Conservation (phyloP, 2,329 filamentous ascomycete genomes). For the Alternaria brassicae region DNA sequence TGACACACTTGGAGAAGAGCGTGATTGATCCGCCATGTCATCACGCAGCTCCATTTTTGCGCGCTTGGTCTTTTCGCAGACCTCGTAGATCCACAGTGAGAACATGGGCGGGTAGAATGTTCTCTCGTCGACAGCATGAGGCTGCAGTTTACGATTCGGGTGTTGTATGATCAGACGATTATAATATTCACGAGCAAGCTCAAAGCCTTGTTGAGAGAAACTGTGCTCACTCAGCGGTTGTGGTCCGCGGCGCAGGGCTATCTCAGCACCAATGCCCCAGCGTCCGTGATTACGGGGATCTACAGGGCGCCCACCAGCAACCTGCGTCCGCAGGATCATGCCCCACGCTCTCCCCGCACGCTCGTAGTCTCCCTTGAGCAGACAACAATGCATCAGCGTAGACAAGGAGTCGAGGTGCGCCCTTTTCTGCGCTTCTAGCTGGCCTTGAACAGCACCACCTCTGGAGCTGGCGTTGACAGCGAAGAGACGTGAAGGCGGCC, state of each 20-base stretch:
- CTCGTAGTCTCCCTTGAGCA: constrained; percentile 72
- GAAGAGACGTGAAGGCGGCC: constrained; percentile 53
- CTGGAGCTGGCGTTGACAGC: constrained; percentile 30
- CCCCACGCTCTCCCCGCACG: constrained; percentile 79
- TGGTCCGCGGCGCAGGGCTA: constrained; percentile 68
- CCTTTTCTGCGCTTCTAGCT: constrained; percentile 49
- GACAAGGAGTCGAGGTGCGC: constrained; percentile 72
- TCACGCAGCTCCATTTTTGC: constrained; percentile 33
- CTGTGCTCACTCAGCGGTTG: constrained; percentile 1
- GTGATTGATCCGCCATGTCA: constrained; percentile 4
- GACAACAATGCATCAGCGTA: constrained; percentile 73
- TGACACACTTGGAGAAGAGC: constrained; percentile 22
- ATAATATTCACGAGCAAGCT: constrained; percentile 72
- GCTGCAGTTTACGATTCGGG: constrained; percentile 67
- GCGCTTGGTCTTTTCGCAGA: constrained; percentile 66
- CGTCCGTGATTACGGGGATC: constrained; percentile 73
- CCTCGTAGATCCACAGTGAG: constrained; percentile 79
- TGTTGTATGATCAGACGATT: constrained; percentile 79
- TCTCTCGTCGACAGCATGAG: constrained; percentile 67
- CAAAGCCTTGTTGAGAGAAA: constrained; percentile 58
- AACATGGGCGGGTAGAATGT: constrained; percentile 86
- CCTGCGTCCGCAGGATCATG: constrained; percentile 70
- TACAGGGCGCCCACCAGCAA: constrained; percentile 61
- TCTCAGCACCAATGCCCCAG: constrained; percentile 86
- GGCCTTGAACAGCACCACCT: constrained; percentile 16